phyloP scores from a whole-genome alignment of 2,329 filamentous ascomycete species.

The Akanthomyces dipterigenus region DNA sequence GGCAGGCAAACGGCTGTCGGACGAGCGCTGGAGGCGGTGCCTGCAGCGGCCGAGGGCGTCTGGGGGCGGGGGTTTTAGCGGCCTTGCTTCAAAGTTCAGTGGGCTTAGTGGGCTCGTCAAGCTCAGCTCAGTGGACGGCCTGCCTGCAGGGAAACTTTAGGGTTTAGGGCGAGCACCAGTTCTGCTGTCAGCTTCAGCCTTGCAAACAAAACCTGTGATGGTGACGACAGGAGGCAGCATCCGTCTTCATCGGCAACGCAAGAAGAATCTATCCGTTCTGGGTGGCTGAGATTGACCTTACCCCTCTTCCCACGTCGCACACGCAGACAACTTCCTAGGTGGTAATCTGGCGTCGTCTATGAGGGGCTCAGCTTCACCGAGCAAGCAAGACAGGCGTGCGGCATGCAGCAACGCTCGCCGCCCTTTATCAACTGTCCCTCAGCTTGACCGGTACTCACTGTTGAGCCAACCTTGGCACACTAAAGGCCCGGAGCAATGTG shows the following conservation, averaged over 20 bases:
- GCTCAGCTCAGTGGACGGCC: neutral
- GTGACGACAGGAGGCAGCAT: neutral
- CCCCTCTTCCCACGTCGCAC: neutral
- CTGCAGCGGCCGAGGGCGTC: neutral
- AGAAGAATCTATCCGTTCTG: neutral
- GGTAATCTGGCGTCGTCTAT: slow-evolving; percentile 2
- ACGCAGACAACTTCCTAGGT: neutral
- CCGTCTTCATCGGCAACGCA: neutral
- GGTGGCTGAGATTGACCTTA: neutral
- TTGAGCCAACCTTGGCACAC: neutral
- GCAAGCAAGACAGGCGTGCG: neutral
- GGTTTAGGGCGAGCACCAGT: neutral
- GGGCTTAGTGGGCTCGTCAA: neutral
- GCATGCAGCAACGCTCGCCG: neutral
- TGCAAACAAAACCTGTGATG: slow-evolving; percentile 1
- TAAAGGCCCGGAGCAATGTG: neutral
- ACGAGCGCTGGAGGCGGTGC: slow-evolving; percentile 1
- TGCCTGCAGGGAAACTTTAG: neutral
- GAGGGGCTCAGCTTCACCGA: slow-evolving; percentile 1
- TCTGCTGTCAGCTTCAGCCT: slow-evolving; percentile 6
- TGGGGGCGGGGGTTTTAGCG: neutral
- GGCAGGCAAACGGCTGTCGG: neutral
- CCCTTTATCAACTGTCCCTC: neutral
- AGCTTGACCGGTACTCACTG: neutral
- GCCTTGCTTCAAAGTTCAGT: neutral